Evolutionary conservation across 192 early-diverging fungal species (phyloP), one percentile per base, ranked within the genome.

Genomic region (Pilaira anomala): DNA sequence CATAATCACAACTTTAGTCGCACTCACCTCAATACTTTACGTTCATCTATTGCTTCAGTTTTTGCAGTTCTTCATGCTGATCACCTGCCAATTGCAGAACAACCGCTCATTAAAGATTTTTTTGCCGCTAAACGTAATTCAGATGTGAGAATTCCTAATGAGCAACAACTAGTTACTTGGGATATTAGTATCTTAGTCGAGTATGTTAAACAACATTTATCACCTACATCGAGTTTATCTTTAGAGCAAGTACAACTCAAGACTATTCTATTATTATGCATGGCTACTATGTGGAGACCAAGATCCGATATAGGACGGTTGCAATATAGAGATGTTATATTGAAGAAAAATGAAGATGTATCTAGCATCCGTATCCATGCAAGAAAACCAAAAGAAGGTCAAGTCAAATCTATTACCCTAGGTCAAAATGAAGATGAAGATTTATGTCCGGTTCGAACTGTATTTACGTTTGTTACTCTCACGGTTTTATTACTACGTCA

Each of bases 281-380:
- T 63, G 9, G 61, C 48, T 16, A 63, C 61, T 1, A 52, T 63
- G 61, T 63, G 49, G 61, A 51, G 61, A 52, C 61, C 61, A 41
- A 7, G 61, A 8, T 63, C 61, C 22, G 48, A 63, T 51, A 63
- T 52, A 12, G 61, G 49, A 16, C 21, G 36, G 3, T 26, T 63
- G 25, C 49, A 63, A 36, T 42, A 42, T 51, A 14, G 28, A 0
- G 61, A 42, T 53, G 39, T 63, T 40, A 22, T 42, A 7, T 41
- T 51, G 4, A 19, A 30, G n/a, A 16, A 36, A n/a, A 36, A 62
- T 29, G 45, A 22, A 22, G 18, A 2, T 2, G 1, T 21, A 18
- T 7, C 11, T 19, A 21, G 48, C 18, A 6, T 11, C 42, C 26
- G 18, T 1, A 39, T 63, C 4, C 16, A 48, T 52, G 48, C 33